Base-by-base conservation (phyloP, 1,139 yeast genomes). In the Hyphopichia khmerensis region DNA sequence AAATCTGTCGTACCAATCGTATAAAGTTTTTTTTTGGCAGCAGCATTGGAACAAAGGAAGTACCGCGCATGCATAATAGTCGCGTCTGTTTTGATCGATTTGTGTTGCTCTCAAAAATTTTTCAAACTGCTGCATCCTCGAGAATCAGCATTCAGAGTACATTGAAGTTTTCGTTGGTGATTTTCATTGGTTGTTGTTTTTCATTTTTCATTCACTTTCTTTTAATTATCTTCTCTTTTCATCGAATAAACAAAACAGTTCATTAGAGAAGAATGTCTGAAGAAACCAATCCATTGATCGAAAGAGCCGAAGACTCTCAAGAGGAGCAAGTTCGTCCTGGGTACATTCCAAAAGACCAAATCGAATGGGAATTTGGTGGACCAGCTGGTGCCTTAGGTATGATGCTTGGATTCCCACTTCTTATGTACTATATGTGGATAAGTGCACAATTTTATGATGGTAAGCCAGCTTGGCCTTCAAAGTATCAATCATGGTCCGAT, bases 371-470 rank as follows among this genome's bases (percentile, higher is more conserved):
- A 56, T 93, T 93, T 59, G 99, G 99, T 41, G 99, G 98, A 0
- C 87, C 96, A 18, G 62, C 74, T n/a, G 99, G 99, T 42, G 96
- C 89, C 35, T 46, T 83, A 16, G 90, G 93, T n/a, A 91, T 93
- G 97, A 82, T 93, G 83, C 60, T 79, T 39, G 96, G 96, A 2
- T 95, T 93, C 69, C 99, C 99, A 5, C 60, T 84, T 41, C 74
- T 95, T 58, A 93, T 93, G 99, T 88, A 87, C 78, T 93, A 93
- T 68, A 85, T 93, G 93, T 93, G 96, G 95, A 82, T 91, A 45
- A 79, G 91, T 58, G 93, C 95, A 46, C 77, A 80, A 52, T 89
- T 85, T 64, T 87, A 89, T 64, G 71, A 71, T 48, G 96, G 96
- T 3, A 61, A 69, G 38, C 76, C 88, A 31, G 89, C 96, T 19